These are phyloP conservation scores for Croton setiger DNA, from an alignment of 441 rosid genomes.

Conservation along the genomic window DNA sequence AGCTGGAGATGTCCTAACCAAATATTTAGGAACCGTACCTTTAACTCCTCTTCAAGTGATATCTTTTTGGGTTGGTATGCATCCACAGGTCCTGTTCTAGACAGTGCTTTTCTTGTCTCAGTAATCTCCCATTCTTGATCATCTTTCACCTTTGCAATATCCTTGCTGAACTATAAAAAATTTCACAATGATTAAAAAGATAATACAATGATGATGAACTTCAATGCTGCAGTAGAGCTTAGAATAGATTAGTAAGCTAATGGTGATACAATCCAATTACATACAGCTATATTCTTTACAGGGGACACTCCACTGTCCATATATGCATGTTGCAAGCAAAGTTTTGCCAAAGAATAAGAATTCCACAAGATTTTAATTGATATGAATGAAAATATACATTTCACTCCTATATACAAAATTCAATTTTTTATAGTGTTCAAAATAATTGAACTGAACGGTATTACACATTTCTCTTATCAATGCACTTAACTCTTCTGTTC, in stretches of 20 bases:
- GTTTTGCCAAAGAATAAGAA: neutral
- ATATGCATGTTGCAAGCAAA: neutral
- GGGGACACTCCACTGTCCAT: neutral
- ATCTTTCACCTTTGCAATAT: conserved; percentile 78
- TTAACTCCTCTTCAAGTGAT: conserved; percentile 78
- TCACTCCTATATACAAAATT: too few species aligned
- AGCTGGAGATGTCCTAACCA: neutral
- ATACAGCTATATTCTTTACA: neutral
- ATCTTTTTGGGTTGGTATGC: conserved; percentile 76
- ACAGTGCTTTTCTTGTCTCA: conserved; percentile 70
- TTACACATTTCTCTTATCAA: too few species aligned
- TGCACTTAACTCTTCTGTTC: neutral
- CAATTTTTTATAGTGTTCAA: neutral
- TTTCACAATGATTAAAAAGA: conserved; percentile 15
- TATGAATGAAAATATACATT: too few species aligned
- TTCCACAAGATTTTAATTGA: too few species aligned
- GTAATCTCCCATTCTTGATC: conserved; percentile 89
- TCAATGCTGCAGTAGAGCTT: neutral
- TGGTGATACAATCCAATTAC: neutral
- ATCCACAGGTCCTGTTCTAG: conserved; percentile 68
- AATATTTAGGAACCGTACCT: conserved; percentile 36
- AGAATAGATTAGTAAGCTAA: neutral
- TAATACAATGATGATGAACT: neutral
- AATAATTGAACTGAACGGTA: too few species aligned
- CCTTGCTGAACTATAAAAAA: conserved; percentile 62